These are phyloP conservation scores for Metschnikowia cerradonensis DNA, from an alignment of 805 yeast genomes.

Conservation along the genomic window DNA sequence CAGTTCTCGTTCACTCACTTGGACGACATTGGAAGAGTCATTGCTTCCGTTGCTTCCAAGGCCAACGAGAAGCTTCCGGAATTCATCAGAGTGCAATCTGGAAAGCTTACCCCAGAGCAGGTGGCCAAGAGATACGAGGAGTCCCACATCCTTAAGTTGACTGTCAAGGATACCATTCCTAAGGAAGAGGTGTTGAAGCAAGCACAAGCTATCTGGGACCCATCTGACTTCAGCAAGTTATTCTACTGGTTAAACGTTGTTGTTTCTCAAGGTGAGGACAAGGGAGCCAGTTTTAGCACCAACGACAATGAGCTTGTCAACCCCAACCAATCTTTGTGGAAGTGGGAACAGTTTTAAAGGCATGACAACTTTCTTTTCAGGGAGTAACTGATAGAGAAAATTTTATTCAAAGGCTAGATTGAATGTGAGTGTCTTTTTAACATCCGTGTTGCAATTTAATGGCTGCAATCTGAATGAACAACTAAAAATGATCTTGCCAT, in stretches of 20 bases:
- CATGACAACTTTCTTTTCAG: too few relatives aligned
- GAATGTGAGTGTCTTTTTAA: too few relatives aligned
- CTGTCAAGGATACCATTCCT: not conserved
- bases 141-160: conserved; percentile 25
- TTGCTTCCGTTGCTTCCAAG: conserved; percentile 33
- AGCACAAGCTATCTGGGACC: conserved; percentile 24
- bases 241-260: not conserved
- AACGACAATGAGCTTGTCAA: conserved; percentile 43
- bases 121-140: conserved; percentile 39
- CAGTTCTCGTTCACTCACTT: conserved; percentile 15
- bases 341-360: conserved; percentile 35
- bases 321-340: conserved; percentile 42
- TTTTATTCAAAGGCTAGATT: too few relatives aligned
- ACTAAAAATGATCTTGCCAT: too few relatives aligned
- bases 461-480: too few relatives aligned
- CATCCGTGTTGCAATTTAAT: too few relatives aligned
- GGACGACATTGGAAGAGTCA: conserved; percentile 44
- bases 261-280: conserved; percentile 36
- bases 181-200: conserved; percentile 26
- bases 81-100: conserved; percentile 40
- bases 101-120: conserved; percentile 34
- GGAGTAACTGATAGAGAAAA: too few relatives aligned
- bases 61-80: conserved; percentile 38
- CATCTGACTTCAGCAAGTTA: conserved; percentile 31
- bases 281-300: conserved; percentile 29